These are phyloP conservation scores for Bipolaris oryzae DNA, from an alignment of 2,329 filamentous ascomycete genomes.

Conservation along the genomic window DNA sequence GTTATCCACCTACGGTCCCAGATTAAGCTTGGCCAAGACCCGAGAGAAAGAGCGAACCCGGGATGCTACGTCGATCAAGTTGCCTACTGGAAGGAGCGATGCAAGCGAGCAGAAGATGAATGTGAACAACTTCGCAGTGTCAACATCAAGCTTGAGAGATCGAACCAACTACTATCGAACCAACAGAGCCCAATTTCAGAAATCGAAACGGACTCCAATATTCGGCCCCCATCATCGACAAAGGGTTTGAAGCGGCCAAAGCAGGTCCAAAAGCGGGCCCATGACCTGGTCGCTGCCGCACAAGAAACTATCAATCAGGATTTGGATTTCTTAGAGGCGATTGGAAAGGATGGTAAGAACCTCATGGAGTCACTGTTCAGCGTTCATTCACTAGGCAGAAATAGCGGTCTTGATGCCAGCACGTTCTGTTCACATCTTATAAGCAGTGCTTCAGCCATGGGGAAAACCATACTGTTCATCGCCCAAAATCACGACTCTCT, in stretches of 20 bases:
- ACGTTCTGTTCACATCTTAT: constrained; percentile 36
- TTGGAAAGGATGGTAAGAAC: constrained; percentile 21
- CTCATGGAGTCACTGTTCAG: constrained; percentile 39
- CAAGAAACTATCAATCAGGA: constrained; percentile 37
- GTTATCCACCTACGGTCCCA: constrained; percentile 45
- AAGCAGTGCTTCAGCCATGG: constrained; percentile 29
- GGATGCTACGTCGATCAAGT: constrained; percentile 49
- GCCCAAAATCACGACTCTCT: constrained; percentile 30
- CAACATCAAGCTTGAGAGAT: constrained; percentile 37
- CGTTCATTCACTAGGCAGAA: constrained; percentile 37
- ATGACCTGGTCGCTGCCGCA: constrained; percentile 16
- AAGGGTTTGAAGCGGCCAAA: constrained; percentile 25
- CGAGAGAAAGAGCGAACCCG: constrained; percentile 26
- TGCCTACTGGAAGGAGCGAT: constrained; percentile 47
- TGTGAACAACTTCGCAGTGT: constrained; percentile 29
- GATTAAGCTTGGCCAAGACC: constrained; percentile 29
- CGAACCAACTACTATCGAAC: constrained; percentile 28
- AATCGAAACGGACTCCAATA: not conserved
- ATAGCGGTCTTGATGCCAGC: constrained; percentile 18
- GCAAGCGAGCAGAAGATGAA: constrained; percentile 28
- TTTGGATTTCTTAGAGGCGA: constrained; percentile 31
- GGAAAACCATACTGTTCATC: constrained; percentile 30
- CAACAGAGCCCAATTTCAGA: constrained; percentile 5
- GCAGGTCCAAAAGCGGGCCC: constrained; percentile 8
- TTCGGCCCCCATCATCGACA: constrained; percentile 12